phyloP scores from a whole-genome alignment of 768 basidiomycete species.

The Hericium erinaceus region DNA sequence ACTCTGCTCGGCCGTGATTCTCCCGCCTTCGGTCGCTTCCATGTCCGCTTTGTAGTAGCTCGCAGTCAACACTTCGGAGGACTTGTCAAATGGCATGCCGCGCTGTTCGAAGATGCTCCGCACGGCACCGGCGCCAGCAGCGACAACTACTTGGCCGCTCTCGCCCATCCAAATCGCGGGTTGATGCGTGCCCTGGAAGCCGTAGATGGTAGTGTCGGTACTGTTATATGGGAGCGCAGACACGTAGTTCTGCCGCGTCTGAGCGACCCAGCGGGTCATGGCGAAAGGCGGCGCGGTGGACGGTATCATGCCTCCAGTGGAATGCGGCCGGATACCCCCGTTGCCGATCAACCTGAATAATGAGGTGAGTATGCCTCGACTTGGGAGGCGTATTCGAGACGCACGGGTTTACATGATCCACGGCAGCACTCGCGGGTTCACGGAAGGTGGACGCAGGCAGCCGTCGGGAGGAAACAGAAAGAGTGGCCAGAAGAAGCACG shows the following conservation, averaged over 20 bases:
- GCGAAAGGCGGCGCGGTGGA: slow-evolving; percentile 69
- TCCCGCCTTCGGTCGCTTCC: slow-evolving; percentile 41
- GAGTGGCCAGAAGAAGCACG: background rate
- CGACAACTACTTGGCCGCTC: slow-evolving; percentile 52
- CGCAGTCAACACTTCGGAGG: slow-evolving; percentile 43
- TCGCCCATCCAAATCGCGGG: slow-evolving; percentile 90
- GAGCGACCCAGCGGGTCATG: slow-evolving; percentile 82
- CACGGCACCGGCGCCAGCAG: slow-evolving; percentile 45
- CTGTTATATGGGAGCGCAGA: slow-evolving; percentile 65
- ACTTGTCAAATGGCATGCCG: slow-evolving; percentile 42
- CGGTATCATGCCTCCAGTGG: slow-evolving; percentile 72
- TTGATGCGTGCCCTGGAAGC: slow-evolving; percentile 74
- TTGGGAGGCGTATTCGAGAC: slow-evolving; percentile 8
- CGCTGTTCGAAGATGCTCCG: slow-evolving; percentile 48
- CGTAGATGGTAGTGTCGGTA: slow-evolving; percentile 51
- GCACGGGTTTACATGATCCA: slow-evolving; percentile 39
- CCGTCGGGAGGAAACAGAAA: background rate
- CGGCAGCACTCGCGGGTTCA: slow-evolving; percentile 26
- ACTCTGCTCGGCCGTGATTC: slow-evolving; percentile 47
- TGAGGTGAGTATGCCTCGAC: background rate
- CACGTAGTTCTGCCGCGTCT: slow-evolving; percentile 69
- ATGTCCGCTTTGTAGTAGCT: slow-evolving; percentile 51
- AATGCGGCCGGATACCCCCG: slow-evolving; percentile 60
- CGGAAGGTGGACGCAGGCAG: slow-evolving; percentile 13
- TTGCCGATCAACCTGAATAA: slow-evolving; percentile 56